Evolutionary conservation across 2,329 filamentous ascomycete genomes (phyloP), one percentile per base, ranked within the genome.

Genomic region (Aphanoascus verrucosus): DNA sequence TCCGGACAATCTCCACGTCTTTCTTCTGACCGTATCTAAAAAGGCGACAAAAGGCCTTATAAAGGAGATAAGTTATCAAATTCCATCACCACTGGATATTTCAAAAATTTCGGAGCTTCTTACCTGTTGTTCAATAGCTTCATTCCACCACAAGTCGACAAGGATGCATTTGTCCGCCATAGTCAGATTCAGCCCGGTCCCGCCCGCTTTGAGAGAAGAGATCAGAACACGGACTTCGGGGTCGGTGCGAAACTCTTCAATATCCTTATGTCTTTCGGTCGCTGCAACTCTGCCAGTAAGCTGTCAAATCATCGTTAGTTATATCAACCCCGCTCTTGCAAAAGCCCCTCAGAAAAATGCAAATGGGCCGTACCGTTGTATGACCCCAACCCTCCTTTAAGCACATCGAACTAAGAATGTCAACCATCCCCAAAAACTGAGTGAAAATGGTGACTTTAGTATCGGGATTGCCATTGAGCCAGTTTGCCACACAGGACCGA

Each of bases 21-120:
- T 82, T 77, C 0, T 62, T 57, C 57, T 91, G 86, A 0, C 84
- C 84, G 1, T 83, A 80, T 4, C 85, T 75, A 59, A 77, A 78
- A 0, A 87, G 77, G 0, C 85, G 77, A 1, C 74, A 77, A 61
- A 79, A 80, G 1, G 74, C 74, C 64, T 65, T 64, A 23, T 9
- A 17, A 11, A 34, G 14, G 12, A 41, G 28, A 28, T 31, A 37
- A 28, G 54, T 31, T n/a, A 40, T 31, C 20, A 45, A 23, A 17
- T 32, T 17, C 2, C 8, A 44, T 42, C 14, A 42, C 48, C n/a
- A 48, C 9, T 43, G n/a, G 35, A n/a, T 51, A 35, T 35, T 12
- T 12, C 3, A 12, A 7, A 19, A 3, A 5, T 15, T 14, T 6
- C 15, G 12, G 31, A 2, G 1, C 35, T 53, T 40, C 41, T 11